Conservation (phyloP, 1,139 yeast genomes). For the Waltiozyma sp. region DNA sequence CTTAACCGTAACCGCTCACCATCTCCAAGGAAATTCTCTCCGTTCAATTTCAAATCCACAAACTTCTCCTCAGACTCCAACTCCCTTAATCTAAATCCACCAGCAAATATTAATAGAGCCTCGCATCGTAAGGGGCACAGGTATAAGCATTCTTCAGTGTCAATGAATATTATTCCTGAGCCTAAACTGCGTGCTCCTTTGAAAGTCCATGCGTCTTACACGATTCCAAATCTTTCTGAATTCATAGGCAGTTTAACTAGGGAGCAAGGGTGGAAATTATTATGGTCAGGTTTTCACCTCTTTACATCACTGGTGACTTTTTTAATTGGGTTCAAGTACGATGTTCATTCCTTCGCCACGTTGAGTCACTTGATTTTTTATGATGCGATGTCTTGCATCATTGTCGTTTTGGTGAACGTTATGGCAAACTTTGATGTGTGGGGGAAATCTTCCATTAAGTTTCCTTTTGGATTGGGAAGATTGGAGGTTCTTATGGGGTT, state of each 20-base stretch:
- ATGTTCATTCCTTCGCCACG: constrained; percentile 59
- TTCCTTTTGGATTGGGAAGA: constrained; percentile 87
- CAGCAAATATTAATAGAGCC: constrained; percentile 25
- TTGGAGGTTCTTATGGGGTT: constrained; percentile 81
- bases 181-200: constrained; percentile 67
- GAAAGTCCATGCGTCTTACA: constrained; percentile 66
- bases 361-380: constrained; percentile 80
- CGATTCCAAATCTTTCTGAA: constrained; percentile 66
- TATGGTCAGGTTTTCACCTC: constrained; percentile 63
- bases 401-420: constrained; percentile 62
- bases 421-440: constrained; percentile 88
- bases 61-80: constrained; percentile 20
- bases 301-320: constrained; percentile 45
- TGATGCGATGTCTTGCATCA: constrained; percentile 71
- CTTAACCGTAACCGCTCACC: constrained; percentile 20
- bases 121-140: constrained; percentile 89
- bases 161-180: constrained; percentile 91
- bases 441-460: constrained; percentile 71
- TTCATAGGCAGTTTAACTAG: constrained; percentile 42
- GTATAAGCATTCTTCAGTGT: constrained; percentile 93
- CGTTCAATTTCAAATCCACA: constrained; percentile 43
- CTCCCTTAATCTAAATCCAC: neutral
- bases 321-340: constrained; percentile 44
- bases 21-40: constrained; percentile 31
- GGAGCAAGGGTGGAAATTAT: constrained; percentile 44